A percentile compares a stretch with the other conserved stretches of the same genome.
phyloP scores from a whole-genome alignment of 768 basidiomycete genomes.

The Mycena amicta region DNA sequence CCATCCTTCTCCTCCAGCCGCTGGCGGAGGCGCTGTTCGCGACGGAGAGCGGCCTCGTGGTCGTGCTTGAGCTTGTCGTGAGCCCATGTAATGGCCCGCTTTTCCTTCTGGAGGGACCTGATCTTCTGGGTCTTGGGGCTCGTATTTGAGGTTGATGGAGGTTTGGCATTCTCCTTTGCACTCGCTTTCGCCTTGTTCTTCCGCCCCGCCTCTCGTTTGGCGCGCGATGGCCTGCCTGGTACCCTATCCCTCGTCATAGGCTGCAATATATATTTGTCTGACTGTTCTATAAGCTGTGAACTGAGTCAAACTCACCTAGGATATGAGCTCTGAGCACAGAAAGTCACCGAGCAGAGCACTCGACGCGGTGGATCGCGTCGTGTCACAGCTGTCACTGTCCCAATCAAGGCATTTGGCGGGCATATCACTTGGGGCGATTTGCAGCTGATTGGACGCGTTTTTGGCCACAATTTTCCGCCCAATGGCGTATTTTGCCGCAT shows the following conservation, averaged over 20 bases:
- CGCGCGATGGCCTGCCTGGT: background rate
- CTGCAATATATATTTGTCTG: background rate
- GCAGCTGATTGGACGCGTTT: background rate
- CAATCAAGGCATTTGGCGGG: background rate
- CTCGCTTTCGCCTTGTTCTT: background rate
- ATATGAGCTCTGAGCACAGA: background rate
- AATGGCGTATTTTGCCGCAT: background rate
- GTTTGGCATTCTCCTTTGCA: background rate
- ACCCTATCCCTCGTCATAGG: background rate
- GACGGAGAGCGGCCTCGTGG: background rate
- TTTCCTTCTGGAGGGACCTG: background rate
- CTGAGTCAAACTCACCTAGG: background rate
- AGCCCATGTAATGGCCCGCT: background rate
- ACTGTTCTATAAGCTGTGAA: too few relatives aligned
- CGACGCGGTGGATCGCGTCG: background rate
- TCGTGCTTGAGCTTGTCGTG: background rate
- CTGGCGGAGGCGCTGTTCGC: background rate
- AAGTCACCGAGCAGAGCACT: background rate
- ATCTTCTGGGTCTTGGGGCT: background rate
- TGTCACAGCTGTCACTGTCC: background rate
- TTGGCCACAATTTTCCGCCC: background rate
- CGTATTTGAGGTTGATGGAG: background rate
- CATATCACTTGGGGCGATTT: background rate
- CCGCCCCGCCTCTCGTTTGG: background rate
- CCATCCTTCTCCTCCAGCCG: background rate